Evolutionary conservation across 257 asterid species (phyloP).

Genomic region (Ophiorrhiza pumila): DNA sequence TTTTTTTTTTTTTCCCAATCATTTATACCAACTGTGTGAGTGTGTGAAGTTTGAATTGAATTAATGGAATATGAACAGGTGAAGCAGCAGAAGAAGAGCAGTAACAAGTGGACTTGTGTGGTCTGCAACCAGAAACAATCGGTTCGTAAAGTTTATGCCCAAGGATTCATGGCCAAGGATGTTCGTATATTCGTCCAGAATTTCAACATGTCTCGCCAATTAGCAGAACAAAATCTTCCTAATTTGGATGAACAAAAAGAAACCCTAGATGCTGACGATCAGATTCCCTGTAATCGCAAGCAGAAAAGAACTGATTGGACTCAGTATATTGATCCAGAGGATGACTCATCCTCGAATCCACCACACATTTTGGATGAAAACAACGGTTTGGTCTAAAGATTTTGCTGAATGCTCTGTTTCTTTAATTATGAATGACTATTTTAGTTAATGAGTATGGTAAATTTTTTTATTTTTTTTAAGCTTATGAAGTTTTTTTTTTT

Average conservation of each 20-base stretch:
- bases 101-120: constrained; percentile 85
- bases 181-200: constrained; percentile 77
- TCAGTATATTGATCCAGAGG: constrained; percentile 56
- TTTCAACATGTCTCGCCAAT: constrained; percentile 82
- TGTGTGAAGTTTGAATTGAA: background rate
- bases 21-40: background rate
- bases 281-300: constrained; percentile 11
- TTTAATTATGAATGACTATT: background rate
- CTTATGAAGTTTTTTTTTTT: background rate
- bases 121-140: constrained; percentile 92
- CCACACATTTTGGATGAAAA: constrained; percentile 18
- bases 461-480: background rate
- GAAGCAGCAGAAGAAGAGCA: constrained; percentile 94
- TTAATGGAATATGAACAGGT: constrained; percentile 42
- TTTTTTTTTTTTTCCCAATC: constrained; percentile 8
- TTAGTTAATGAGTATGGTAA: background rate
- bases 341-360: constrained; percentile 20
- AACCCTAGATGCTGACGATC: constrained; percentile 16
- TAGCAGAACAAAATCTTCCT: constrained; percentile 38
- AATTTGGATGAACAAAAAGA: constrained; percentile 17
- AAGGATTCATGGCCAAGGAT: constrained; percentile 69
- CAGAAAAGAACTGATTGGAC: constrained; percentile 71
- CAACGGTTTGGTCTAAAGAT: constrained; percentile 26
- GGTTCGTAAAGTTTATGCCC: constrained; percentile 55
- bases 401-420: background rate